phyloP scores from a whole-genome alignment of 345 rosid species.

The Fremontodendron californicum region DNA sequence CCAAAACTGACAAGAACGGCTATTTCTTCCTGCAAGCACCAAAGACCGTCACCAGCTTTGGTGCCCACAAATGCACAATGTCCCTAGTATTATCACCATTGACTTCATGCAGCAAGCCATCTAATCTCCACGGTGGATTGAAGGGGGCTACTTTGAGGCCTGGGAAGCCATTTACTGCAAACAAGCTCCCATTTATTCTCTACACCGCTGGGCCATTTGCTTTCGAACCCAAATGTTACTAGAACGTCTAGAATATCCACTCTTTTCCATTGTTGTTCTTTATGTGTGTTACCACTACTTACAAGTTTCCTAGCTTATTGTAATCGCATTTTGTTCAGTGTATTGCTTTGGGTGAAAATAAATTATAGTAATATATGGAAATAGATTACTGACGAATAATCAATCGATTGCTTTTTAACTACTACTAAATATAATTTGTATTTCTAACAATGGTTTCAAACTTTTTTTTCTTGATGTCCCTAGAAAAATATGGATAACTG shows the following conservation, averaged over 20 bases:
- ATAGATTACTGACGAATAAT: constrained; percentile 5
- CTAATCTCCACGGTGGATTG: constrained; percentile 55
- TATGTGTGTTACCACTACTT: neutral
- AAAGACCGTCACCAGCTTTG: constrained; percentile 64
- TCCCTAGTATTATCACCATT: constrained; percentile 44
- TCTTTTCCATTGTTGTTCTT: neutral
- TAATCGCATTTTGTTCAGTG: neutral
- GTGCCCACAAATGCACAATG: constrained; percentile 70
- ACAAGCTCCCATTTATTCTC: constrained; percentile 41
- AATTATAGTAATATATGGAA: neutral
- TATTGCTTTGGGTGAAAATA: constrained; percentile 11
- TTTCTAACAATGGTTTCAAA: neutral
- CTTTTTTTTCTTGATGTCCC: neutral
- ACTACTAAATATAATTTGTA: neutral
- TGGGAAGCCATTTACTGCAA: constrained; percentile 27
- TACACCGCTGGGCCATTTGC: constrained; percentile 80
- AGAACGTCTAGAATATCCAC: neutral
- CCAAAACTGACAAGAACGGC: constrained; percentile 73
- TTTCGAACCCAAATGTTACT: constrained; percentile 61
- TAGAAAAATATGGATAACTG: neutral
- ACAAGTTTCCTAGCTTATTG: neutral
- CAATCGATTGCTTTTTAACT: neutral
- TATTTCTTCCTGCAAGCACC: constrained; percentile 69
- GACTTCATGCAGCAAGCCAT: constrained; percentile 39
- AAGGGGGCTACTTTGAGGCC: constrained; percentile 52